Conservation (phyloP, 768 basidiomycete species). For the Lentinula raphanica region DNA sequence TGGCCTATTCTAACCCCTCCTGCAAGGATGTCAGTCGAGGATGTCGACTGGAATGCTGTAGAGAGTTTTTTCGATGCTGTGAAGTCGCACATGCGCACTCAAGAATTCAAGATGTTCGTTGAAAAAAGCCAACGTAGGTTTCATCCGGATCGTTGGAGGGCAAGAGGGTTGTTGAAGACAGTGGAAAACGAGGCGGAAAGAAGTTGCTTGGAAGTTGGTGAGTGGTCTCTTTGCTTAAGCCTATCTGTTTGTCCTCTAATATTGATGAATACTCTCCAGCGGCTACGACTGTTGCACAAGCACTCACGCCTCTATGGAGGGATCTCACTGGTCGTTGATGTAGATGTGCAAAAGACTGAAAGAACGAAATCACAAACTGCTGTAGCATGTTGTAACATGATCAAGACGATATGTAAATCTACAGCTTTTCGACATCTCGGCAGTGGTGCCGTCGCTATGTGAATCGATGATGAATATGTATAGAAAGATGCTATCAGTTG, state of each 20-base stretch:
- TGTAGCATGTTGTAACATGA: too few species aligned
- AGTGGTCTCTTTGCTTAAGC: slow-evolving; percentile 10
- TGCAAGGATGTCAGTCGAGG: slow-evolving; percentile 47
- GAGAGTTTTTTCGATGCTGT: slow-evolving; percentile 64
- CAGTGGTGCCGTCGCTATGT: too few species aligned
- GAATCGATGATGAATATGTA: too few species aligned
- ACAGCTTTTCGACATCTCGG: too few species aligned
- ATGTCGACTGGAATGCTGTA: slow-evolving; percentile 67
- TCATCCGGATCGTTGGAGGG: slow-evolving; percentile 78
- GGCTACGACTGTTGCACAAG: slow-evolving; percentile 68
- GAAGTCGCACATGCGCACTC: slow-evolving; percentile 43
- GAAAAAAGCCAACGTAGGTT: slow-evolving; percentile 70
- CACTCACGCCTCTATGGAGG: slow-evolving; percentile 65
- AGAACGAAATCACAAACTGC: background rate
- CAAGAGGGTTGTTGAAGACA: slow-evolving; percentile 54
- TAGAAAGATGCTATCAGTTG: too few species aligned
- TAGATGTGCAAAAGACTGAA: background rate
- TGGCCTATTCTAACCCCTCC: slow-evolving; percentile 71
- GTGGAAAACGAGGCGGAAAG: slow-evolving; percentile 54
- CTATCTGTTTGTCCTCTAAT: background rate
- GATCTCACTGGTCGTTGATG: slow-evolving; percentile 24
- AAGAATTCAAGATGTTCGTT: slow-evolving; percentile 62
- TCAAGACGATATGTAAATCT: too few species aligned
- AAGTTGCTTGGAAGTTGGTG: slow-evolving; percentile 62
- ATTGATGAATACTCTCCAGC: slow-evolving; percentile 17